Conservation (phyloP, 225 moss, liverwort and hornwort genomes). For the Straminergon stramineum region DNA sequence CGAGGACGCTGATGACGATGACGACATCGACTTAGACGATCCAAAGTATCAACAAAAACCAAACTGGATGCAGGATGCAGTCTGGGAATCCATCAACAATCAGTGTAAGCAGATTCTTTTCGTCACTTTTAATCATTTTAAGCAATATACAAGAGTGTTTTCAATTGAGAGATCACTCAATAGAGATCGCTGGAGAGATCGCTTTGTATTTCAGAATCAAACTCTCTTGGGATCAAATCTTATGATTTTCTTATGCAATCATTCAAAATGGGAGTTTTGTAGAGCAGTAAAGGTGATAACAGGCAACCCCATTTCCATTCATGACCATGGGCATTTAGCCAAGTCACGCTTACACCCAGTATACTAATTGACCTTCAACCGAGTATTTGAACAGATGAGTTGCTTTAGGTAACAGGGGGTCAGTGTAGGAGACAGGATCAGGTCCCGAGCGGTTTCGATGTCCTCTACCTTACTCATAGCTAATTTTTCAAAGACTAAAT, state of each 20-base stretch:
- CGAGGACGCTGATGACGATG: constrained; percentile 7
- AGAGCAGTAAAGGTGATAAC: neutral
- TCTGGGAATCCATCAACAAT: constrained; percentile 15
- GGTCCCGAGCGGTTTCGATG: neutral
- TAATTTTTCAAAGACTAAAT: neutral
- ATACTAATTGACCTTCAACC: neutral
- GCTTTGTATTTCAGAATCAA: neutral
- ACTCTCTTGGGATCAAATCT: neutral
- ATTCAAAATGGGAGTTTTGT: neutral
- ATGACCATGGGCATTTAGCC: neutral
- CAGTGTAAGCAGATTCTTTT: constrained; percentile 4
- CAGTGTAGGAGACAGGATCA: neutral
- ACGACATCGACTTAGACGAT: constrained; percentile 15
- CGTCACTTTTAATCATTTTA: neutral
- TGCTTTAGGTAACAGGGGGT: neutral
- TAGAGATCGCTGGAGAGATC: neutral
- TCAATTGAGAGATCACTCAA: neutral
- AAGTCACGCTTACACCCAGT: neutral
- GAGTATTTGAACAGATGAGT: neutral
- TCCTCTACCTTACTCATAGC: neutral
- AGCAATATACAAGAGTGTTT: neutral
- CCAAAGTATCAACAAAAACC: constrained; percentile 30
- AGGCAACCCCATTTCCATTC: neutral
- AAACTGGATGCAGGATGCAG: constrained; percentile 35
- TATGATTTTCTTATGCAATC: neutral